Evolutionary conservation across 1,284 basidiomycete genomes (phyloP).

Genomic region (Puccinia novopanici): DNA sequence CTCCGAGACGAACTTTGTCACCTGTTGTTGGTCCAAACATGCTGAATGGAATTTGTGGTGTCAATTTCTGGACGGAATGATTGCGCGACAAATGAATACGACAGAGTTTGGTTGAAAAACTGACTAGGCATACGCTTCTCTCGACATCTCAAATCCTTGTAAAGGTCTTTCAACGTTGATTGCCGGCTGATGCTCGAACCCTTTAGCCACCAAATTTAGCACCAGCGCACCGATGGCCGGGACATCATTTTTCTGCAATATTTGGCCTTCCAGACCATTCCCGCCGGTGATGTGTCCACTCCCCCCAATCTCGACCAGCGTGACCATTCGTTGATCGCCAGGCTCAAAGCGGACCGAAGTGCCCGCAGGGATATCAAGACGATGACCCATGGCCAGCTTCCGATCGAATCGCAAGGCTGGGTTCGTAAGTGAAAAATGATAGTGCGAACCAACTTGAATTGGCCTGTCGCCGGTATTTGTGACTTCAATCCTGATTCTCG

Average conservation of each 20-base stretch:
- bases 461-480: conserved; percentile 93
- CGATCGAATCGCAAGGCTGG: conserved; percentile 80
- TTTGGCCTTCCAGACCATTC: conserved; percentile 65
- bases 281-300: conserved; percentile 74
- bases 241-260: conserved; percentile 63
- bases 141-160: conserved; percentile 53
- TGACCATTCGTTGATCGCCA: conserved; percentile 81
- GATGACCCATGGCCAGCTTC: conserved; percentile 73
- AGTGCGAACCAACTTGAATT: conserved; percentile 92
- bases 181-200: conserved; percentile 59
- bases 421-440: conserved; percentile 86
- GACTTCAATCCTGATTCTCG: conserved; percentile 73
- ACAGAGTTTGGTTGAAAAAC: not conserved
- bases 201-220: conserved; percentile 63
- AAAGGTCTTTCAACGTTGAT: conserved; percentile 56
- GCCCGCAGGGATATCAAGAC: conserved; percentile 88
- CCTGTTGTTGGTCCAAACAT: conserved; percentile 96
- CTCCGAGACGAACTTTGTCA: conserved; percentile 82
- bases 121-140: conserved; percentile 65
- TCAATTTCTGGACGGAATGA: not conserved
- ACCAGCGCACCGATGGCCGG: conserved; percentile 66
- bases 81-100: not conserved
- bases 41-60: conserved; percentile 58
- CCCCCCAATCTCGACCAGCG: conserved; percentile 78
- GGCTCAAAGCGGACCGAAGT: conserved; percentile 97